A percentile compares a stretch with the other conserved stretches of the same genome.
phyloP scores from a whole-genome alignment of 2,329 filamentous ascomycete genomes.

The Cephalotrichum gorgonifer region DNA sequence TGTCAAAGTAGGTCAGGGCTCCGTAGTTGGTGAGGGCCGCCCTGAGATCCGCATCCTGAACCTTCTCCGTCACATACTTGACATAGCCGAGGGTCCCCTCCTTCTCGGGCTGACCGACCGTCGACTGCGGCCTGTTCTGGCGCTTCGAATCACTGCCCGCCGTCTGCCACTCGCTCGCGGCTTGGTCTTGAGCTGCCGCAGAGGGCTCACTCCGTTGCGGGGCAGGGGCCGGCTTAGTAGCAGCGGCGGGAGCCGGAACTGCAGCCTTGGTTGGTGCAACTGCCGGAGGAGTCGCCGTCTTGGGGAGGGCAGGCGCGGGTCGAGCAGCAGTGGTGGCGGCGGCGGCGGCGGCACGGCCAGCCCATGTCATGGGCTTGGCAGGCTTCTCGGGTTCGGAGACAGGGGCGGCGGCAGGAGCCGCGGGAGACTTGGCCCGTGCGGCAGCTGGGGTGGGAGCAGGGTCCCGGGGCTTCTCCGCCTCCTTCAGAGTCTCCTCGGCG shows the following conservation, averaged over 20 bases:
- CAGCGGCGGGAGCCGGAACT: constrained; percentile 34
- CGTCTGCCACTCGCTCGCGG: constrained; percentile 71
- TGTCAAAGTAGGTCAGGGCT: constrained; percentile 61
- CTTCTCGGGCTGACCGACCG: constrained; percentile 54
- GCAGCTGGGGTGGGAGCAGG: constrained; percentile 45
- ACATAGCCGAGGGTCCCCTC: constrained; percentile 80
- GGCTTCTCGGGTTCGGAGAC: constrained; percentile 36
- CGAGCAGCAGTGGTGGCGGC: constrained; percentile 41
- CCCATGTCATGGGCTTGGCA: constrained; percentile 63
- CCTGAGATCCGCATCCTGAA: constrained; percentile 64
- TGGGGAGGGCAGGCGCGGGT: constrained; percentile 33
- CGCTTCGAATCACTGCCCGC: constrained; percentile 77
- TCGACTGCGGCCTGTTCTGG: constrained; percentile 63
- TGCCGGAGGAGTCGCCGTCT: constrained; percentile 40
- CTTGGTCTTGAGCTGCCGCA: constrained; percentile 27
- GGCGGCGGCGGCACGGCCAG: constrained; percentile 54
- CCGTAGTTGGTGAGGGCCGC: constrained; percentile 62
- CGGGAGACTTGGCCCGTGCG: constrained; percentile 22
- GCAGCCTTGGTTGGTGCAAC: constrained; percentile 26
- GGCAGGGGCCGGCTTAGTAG: constrained; percentile 22
- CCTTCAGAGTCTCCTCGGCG: constrained; percentile 44
- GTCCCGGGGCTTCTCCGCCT: constrained; percentile 58
- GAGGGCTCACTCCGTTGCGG: constrained; percentile 18
- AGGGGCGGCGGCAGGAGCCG: constrained; percentile 38
- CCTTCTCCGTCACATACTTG: constrained; percentile 88